Conservation (phyloP, 2,329 filamentous ascomycete species). For the Emmonsiellopsis sp. region DNA sequence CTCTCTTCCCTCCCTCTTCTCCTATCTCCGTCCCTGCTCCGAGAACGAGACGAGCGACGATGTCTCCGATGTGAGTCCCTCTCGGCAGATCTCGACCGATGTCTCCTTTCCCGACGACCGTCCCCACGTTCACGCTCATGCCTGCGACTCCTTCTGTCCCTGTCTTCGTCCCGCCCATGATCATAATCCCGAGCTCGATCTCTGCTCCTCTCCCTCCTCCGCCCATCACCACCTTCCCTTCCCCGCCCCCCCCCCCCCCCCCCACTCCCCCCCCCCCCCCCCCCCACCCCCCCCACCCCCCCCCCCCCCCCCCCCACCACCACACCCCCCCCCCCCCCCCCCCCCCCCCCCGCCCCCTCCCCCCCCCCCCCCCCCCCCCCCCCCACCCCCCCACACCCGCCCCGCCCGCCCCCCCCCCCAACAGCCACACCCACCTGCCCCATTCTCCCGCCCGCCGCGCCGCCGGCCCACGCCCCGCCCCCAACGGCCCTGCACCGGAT, state of each 20-base stretch:
- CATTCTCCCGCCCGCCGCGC: no score
- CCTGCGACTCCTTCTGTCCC: conserved; percentile 40
- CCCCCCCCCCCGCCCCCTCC: conserved; percentile 21
- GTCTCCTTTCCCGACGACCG: conserved; percentile 23
- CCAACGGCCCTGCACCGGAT: no score
- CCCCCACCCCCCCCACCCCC: conserved; percentile 14
- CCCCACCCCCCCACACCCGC: conserved; percentile 13
- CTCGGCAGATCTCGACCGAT: conserved; percentile 17
- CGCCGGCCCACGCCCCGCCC: no score
- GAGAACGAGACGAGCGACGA: conserved; percentile 20
- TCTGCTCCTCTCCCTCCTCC: conserved; percentile 20
- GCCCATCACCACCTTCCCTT: conserved; percentile 24
- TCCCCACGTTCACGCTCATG: conserved; percentile 20
- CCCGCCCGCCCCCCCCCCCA: conserved; percentile 24
- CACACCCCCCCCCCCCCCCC: conserved; percentile 14
- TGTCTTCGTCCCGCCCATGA: conserved; percentile 13
- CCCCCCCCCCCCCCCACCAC: conserved; percentile 30
- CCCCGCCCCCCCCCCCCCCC: conserved; percentile 22
- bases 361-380: conserved; percentile 24
- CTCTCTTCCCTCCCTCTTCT: conserved; percentile 17
- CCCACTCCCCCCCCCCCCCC: no score
- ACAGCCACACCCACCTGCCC: no score
- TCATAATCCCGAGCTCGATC: conserved; percentile 14
- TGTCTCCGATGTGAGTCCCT: conserved; percentile 10
- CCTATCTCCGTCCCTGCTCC: conserved; percentile 19